phyloP scores from a whole-genome alignment of 495 filamentous ascomycete species.

The Neurospora intermedia region DNA sequence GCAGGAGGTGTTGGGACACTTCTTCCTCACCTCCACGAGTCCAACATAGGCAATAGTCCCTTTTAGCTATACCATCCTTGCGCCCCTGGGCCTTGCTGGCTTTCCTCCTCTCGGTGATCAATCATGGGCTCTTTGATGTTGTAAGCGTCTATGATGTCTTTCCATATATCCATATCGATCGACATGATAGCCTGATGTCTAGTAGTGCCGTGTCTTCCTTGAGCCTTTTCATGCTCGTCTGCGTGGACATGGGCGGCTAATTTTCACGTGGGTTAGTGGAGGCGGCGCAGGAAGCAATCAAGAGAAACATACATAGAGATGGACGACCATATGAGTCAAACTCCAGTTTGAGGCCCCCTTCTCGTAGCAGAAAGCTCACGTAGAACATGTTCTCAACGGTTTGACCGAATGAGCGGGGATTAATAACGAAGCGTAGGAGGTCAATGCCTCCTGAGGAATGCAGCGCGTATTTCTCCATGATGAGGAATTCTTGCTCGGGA shows the following conservation, averaged over 20 bases:
- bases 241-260: conserved; percentile 14
- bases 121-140: conserved; percentile 71
- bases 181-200: conserved; percentile 78
- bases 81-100: conserved; percentile 40
- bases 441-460: conserved; percentile 54
- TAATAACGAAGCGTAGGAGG: conserved; percentile 75
- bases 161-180: conserved; percentile 75
- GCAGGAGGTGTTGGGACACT: background rate
- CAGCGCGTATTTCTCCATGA: conserved; percentile 45
- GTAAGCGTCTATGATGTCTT: conserved; percentile 60
- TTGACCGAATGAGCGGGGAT: conserved; percentile 85
- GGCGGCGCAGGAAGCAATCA: background rate
- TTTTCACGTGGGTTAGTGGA: conserved; percentile 2
- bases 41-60: background rate
- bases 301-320: conserved; percentile 51
- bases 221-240: conserved; percentile 11
- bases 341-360: conserved; percentile 60
- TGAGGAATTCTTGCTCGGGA: conserved; percentile 27
- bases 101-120: conserved; percentile 60
- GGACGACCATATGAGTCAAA: conserved; percentile 57
- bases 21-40: background rate
- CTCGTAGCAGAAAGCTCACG: conserved; percentile 83
- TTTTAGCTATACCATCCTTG: conserved; percentile 67
- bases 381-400: conserved; percentile 98
- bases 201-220: conserved; percentile 31